Percentiles rank a stretch among this genome's conserved stretches.
Conservation (phyloP, 192 early-diverging fungal species). For the Coemansia sp. region DNA sequence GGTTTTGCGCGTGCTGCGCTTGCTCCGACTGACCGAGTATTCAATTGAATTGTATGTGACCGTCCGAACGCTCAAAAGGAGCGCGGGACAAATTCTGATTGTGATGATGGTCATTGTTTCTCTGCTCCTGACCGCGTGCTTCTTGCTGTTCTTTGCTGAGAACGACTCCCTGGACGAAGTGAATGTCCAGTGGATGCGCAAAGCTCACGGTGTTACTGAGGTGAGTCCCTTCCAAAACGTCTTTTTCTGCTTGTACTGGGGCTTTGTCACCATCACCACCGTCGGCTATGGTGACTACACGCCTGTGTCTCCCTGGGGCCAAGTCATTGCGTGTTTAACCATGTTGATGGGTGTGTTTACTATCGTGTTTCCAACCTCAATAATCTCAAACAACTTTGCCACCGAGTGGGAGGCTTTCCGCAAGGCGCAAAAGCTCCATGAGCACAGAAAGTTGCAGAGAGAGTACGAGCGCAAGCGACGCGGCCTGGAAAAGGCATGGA, state of each 20-base stretch:
- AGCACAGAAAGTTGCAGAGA: constrained; percentile 28
- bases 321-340: constrained; percentile 51
- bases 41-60: constrained; percentile 51
- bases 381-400: constrained; percentile 59
- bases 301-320: constrained; percentile 54
- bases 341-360: constrained; percentile 60
- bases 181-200: constrained; percentile 48
- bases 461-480: constrained; percentile 25
- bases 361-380: constrained; percentile 59
- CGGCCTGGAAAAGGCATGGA: constrained; percentile 22
- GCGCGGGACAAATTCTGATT: constrained; percentile 37
- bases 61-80: constrained; percentile 43
- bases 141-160: constrained; percentile 47
- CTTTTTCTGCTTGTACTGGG: constrained; percentile 57
- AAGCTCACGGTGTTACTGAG: constrained; percentile 34
- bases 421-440: constrained; percentile 38
- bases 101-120: constrained; percentile 44
- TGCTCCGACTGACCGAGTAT: constrained; percentile 47
- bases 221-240: constrained; percentile 57
- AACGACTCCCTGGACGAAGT: constrained; percentile 35
- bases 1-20: constrained; percentile 40
- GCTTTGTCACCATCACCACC: constrained; percentile 57
- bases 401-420: constrained; percentile 56
- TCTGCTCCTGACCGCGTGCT: constrained; percentile 39
- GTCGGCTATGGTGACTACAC: constrained; percentile 59